Percentiles rank a stretch among this genome's conserved stretches.
phyloP scores from a whole-genome alignment of 495 filamentous ascomycete genomes.

The Aspergillus indologenus region DNA sequence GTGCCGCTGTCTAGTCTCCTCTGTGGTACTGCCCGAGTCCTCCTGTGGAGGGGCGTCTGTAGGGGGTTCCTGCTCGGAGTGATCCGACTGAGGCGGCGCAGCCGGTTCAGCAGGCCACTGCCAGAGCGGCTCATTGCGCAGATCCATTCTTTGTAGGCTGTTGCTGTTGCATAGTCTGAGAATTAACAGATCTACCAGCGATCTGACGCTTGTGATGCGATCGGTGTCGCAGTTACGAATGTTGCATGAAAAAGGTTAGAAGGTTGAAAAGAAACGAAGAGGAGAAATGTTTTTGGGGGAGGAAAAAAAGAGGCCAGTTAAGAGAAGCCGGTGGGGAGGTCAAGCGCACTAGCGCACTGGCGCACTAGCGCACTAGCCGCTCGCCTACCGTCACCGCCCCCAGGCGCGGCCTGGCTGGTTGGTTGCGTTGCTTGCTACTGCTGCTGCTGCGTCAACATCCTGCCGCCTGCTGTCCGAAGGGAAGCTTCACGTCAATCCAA shows the following conservation, averaged over 20 bases:
- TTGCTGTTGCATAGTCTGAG: conserved; percentile 13
- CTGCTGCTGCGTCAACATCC: conserved; percentile 40
- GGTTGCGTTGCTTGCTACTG: neutral
- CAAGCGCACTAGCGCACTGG: neutral
- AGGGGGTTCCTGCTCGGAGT: conserved; percentile 16
- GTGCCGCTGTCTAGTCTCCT: conserved; percentile 38
- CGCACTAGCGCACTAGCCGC: conserved; percentile 16
- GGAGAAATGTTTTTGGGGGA: conserved; percentile 17
- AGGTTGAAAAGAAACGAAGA: conserved; percentile 14
- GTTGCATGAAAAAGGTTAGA: neutral
- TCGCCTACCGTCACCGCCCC: conserved; percentile 29
- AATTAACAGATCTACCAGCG: conserved; percentile 14
- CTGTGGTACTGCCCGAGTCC: conserved; percentile 12
- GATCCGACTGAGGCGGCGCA: conserved; percentile 9
- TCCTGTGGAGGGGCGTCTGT: conserved; percentile 12
- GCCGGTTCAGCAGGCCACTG: conserved; percentile 20
- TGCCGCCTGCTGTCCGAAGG: conserved; percentile 24
- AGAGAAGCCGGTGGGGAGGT: conserved; percentile 18
- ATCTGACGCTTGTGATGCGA: neutral
- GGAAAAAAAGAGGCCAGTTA: conserved; percentile 12
- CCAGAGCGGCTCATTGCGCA: conserved; percentile 22
- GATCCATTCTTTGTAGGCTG: conserved; percentile 17
- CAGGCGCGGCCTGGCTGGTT: conserved; percentile 20
- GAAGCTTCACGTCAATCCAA: conserved; percentile 15
- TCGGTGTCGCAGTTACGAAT: neutral